A percentile compares a stretch with the other conserved stretches of the same genome.
Evolutionary conservation across 176 grass and related monocot species (phyloP).

Genomic region (Musa troglodytarum): DNA sequence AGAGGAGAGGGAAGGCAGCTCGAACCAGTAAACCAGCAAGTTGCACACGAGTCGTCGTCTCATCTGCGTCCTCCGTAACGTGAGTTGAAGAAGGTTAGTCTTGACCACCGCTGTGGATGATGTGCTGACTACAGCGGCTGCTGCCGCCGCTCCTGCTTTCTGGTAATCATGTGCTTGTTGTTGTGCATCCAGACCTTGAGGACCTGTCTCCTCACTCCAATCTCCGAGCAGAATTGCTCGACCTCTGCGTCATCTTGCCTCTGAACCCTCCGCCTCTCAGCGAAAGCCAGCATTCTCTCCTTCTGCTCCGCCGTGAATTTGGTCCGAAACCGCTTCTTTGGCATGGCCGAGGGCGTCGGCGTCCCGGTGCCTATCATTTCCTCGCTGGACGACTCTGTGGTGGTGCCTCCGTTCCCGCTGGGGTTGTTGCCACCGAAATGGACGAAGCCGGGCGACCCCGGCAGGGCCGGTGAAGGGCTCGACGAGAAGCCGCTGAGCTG

Average conservation of each 20-base stretch:
- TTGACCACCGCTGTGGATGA: not conserved
- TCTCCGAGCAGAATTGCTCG: constrained; percentile 16
- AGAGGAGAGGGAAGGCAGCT: no score
- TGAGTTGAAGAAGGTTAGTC: no score
- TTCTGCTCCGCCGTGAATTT: constrained; percentile 23
- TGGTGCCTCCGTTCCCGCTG: constrained; percentile 18
- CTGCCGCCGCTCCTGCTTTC: not conserved
- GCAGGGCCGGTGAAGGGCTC: not conserved
- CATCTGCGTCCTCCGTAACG: no score
- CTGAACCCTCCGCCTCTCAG: constrained; percentile 11
- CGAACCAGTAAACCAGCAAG: no score
- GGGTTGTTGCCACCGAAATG: constrained; percentile 12
- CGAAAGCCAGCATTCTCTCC: constrained; percentile 14
- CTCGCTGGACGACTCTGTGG: constrained; percentile 19
- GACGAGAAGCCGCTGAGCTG: not conserved
- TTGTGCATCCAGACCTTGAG: constrained; percentile 99
- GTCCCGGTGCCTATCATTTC: constrained; percentile 1
- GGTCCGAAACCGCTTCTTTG: constrained; percentile 14
- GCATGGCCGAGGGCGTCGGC: not conserved
- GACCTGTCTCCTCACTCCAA: constrained; percentile 27
- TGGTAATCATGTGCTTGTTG: constrained; percentile 50
- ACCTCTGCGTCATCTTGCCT: constrained; percentile 9
- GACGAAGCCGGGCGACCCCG: not conserved
- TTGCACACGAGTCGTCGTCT: no score
- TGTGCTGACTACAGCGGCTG: not conserved